phyloP scores from a whole-genome alignment of 1,284 basidiomycete genomes.

The Naganishia sp. region DNA sequence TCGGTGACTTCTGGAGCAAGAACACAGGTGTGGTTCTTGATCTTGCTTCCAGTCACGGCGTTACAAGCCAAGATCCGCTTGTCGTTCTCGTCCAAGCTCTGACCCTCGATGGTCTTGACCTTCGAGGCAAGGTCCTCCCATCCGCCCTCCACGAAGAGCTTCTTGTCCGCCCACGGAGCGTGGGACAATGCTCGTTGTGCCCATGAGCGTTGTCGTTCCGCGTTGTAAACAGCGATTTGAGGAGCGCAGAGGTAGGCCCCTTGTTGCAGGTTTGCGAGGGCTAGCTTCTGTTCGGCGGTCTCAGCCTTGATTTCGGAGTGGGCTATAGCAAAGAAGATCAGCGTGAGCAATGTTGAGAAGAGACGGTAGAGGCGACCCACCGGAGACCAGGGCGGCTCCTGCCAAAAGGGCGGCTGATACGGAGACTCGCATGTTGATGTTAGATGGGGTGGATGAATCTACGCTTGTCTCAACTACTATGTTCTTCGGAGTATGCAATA shows the following conservation, averaged over 20 bases:
- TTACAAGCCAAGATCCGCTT: constrained; percentile 33
- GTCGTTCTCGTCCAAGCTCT: constrained; percentile 12
- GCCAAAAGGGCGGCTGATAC: constrained; percentile 21
- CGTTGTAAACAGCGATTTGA: constrained; percentile 34
- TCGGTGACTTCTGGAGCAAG: constrained; percentile 53
- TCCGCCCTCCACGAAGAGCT: constrained; percentile 31
- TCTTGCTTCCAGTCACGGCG: constrained; percentile 29
- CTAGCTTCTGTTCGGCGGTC: constrained; percentile 28
- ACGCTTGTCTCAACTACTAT: not conserved
- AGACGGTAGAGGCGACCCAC: constrained; percentile 1
- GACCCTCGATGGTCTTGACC: constrained; percentile 25
- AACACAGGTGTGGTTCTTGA: constrained; percentile 35
- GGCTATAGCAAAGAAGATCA: constrained; percentile 1
- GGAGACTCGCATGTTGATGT: constrained; percentile 13
- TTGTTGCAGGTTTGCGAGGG: constrained; percentile 27
- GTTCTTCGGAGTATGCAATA: no score
- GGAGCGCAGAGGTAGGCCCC: constrained; percentile 34
- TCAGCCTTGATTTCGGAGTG: constrained; percentile 28
- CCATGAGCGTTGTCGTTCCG: constrained; percentile 33
- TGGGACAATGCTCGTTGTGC: constrained; percentile 31
- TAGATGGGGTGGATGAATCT: not conserved
- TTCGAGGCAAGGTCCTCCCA: constrained; percentile 32
- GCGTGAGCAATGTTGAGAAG: not conserved
- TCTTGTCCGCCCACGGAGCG: constrained; percentile 26
- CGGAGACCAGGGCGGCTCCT: constrained; percentile 25